These are phyloP conservation scores for Solanum aculeatissimum DNA, from an alignment of 305 asterid genomes.

Conservation along the genomic window DNA sequence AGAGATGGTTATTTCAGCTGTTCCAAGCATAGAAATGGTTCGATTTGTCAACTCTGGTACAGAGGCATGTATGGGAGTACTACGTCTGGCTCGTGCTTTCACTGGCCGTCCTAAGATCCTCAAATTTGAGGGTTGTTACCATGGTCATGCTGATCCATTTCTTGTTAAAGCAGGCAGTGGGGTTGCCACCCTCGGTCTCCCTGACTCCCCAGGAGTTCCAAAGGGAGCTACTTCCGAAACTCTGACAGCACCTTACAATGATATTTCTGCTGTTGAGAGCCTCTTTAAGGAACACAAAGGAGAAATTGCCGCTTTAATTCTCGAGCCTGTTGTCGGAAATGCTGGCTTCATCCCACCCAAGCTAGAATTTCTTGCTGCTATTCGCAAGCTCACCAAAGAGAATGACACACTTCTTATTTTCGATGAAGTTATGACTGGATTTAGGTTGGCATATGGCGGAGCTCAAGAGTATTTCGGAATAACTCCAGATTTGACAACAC, in stretches of 20 bases:
- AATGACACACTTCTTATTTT: conserved; percentile 65
- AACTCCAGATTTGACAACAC: conserved; percentile 92
- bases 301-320: conserved; percentile 67
- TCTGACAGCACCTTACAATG: conserved; percentile 75
- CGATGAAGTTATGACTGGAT: conserved; percentile 97
- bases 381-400: conserved; percentile 53
- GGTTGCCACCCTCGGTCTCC: conserved; percentile 93
- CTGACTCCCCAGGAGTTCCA: conserved; percentile 98
- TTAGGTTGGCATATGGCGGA: conserved; percentile 84
- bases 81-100: conserved; percentile 90
- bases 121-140: conserved; percentile 98
- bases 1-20: conserved; percentile 92
- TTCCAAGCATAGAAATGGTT: conserved; percentile 96
- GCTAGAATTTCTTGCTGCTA: conserved; percentile 58
- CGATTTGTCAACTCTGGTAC: conserved; percentile 98
- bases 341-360: conserved; percentile 78
- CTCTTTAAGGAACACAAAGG: conserved; percentile 73
- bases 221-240: conserved; percentile 63
- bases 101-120: conserved; percentile 72
- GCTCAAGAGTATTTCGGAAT: conserved; percentile 94
- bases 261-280: conserved; percentile 44
- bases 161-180: conserved; percentile 99
- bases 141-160: conserved; percentile 97
- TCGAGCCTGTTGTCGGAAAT: conserved; percentile 93
- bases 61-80: conserved; percentile 97